Percentiles rank a stretch among this genome's conserved stretches.
These are phyloP conservation scores for Sinapis alba DNA, from an alignment of 441 rosid genomes.

Conservation along the genomic window DNA sequence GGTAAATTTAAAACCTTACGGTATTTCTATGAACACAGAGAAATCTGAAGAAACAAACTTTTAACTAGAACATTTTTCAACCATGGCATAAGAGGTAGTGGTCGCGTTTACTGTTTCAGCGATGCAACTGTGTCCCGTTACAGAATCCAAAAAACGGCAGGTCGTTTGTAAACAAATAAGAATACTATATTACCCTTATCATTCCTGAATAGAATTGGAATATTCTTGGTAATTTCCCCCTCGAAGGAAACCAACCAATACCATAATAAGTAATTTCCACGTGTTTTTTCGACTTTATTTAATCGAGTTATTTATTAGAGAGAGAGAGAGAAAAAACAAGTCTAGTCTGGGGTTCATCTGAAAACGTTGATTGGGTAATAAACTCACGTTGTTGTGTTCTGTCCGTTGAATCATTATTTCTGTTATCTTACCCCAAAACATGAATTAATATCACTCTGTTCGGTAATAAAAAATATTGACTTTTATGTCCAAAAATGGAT, in stretches of 20 bases:
- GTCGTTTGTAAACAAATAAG: not conserved
- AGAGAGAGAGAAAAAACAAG: not conserved
- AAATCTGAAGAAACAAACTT: not conserved
- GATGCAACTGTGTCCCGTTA: conserved; percentile 1
- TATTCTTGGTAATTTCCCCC: not conserved
- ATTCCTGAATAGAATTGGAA: not conserved
- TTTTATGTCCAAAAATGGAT: conserved; percentile 26
- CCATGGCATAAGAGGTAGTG: not conserved
- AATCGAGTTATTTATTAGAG: conserved; percentile 7
- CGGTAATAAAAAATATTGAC: not conserved
- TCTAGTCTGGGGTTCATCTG: not conserved
- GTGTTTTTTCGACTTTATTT: not conserved
- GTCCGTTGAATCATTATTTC: conserved; percentile 5
- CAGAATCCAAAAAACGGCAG: not conserved
- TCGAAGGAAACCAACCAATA: not conserved
- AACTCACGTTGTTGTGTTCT: conserved; percentile 30
- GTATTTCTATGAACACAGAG: not conserved
- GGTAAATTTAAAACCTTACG: not conserved
- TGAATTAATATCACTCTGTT: not conserved
- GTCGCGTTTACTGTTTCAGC: not conserved
- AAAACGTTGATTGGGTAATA: conserved; percentile 24
- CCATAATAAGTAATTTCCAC: conserved; percentile 11
- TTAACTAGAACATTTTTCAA: not conserved
- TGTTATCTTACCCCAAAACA: conserved; percentile 13
- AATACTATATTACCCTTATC: not conserved